These are phyloP conservation scores for Erythrophleum ivorense DNA, from an alignment of 331 rosid genomes.

Conservation along the genomic window DNA sequence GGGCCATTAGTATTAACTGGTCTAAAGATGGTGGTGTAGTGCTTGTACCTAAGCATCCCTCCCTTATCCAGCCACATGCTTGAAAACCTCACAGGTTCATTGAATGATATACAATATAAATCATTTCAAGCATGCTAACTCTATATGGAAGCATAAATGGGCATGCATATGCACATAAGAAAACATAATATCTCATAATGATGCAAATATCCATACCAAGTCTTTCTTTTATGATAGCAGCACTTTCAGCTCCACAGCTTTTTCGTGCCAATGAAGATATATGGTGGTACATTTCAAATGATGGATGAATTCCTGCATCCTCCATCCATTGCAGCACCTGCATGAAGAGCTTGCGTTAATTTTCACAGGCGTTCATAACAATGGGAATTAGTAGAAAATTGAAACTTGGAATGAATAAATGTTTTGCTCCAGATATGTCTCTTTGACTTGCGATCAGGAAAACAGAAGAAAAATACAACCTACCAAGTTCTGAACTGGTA, in stretches of 20 bases:
- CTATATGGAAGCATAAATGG: constrained; percentile 29
- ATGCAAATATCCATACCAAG: constrained; percentile 63
- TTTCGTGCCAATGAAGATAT: constrained; percentile 69
- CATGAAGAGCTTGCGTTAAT: constrained; percentile 24
- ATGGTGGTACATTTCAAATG: constrained; percentile 67
- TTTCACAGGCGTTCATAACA: constrained; percentile 31
- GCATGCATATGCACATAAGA: constrained; percentile 4
- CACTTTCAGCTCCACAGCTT: constrained; percentile 76
- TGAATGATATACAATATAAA: not conserved
- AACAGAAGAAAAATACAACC: not conserved
- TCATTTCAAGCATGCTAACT: not conserved
- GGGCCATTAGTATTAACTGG: not conserved
- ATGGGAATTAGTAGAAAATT: constrained; percentile 22
- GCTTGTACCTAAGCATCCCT: not conserved
- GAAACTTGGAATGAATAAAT: constrained; percentile 16
- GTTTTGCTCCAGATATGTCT: not conserved
- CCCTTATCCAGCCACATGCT: constrained; percentile 14
- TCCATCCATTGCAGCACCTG: constrained; percentile 96
- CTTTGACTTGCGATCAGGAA: not conserved
- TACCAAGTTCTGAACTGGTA: constrained; percentile 6
- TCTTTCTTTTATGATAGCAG: constrained; percentile 69
- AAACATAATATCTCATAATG: constrained; percentile 5
- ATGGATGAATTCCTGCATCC: constrained; percentile 81
- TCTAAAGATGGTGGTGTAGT: not conserved
- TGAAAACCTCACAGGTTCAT: constrained; percentile 34